Evolutionary conservation across 495 filamentous ascomycete species (phyloP), one percentile per base, ranked within the genome.

Genomic region (Aspergillus bridgeri): DNA sequence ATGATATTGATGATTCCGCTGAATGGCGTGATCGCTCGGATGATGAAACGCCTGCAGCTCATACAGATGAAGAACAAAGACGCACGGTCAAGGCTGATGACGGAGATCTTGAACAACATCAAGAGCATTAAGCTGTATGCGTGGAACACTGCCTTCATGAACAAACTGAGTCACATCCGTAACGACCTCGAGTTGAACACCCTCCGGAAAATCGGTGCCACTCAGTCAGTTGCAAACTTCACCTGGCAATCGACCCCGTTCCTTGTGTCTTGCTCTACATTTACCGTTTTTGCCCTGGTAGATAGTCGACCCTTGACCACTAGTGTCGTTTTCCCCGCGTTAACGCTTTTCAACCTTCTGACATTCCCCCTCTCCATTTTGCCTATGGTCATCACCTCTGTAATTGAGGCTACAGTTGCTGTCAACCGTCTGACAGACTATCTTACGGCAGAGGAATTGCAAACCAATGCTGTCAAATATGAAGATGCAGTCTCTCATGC

Each of bases 201-300:
- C 15, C 87, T 98, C 43, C 89, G 92, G 53, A 96, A 92, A 67
- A 98, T 99, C 60, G 95, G 95, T 48, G 91, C 92, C 48, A 86
- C 92, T 2, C 92, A 96, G 70, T 89, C 93, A 6, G 79, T 97
- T 71, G 91, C 95, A 25, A 98, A 96, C 65, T 99, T 99, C 58
- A 97, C 95, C 22, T 99, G 95, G 95, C 90, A 90, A n/a, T 94
- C 90, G n/a, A 98, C 95, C 9, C 95, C 95, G 8, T 99, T 99
- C 78, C 82, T 99, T 29, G 95, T 99, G 15, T 98, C 95, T 15
- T 98, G 93, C 76, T 91, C 90, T 8, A 98, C 94, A 9, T 99
- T 99, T 66, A 86, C 90, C 15, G 90, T 98, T 18, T 99, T 94
- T 64, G 95, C 97, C 46, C 77, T 94, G 52, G 95, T 89, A 1